Conservation (phyloP, 176 grass and related monocot species). For the Typha latifolia region DNA sequence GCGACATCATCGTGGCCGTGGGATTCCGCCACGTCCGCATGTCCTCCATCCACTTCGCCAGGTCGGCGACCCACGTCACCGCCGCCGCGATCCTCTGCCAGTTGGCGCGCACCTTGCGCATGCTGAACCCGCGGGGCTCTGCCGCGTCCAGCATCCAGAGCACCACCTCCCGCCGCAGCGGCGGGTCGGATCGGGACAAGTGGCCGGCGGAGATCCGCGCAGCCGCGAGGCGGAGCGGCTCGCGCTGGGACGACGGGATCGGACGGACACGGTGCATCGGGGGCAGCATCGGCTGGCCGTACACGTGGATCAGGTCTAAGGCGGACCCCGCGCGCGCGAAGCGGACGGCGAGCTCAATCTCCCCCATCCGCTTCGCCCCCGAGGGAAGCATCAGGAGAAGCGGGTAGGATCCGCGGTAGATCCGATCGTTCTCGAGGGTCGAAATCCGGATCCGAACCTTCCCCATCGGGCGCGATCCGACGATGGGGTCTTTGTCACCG, state of each 20-base stretch:
- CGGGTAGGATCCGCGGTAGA: constrained; percentile 68
- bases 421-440: constrained; percentile 45
- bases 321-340: constrained; percentile 46
- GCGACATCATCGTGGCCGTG: constrained; percentile 46
- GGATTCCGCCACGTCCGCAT: constrained; percentile 68
- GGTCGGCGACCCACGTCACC: constrained; percentile 45
- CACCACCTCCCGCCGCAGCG: constrained; percentile 61
- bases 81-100: constrained; percentile 62
- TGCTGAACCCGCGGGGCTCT: constrained; percentile 80
- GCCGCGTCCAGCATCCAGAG: constrained; percentile 73
- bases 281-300: constrained; percentile 47
- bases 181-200: constrained; percentile 64
- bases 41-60: constrained; percentile 53
- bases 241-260: constrained; percentile 28
- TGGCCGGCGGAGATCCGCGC: constrained; percentile 46
- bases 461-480: constrained; percentile 50
- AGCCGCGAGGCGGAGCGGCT: constrained; percentile 48
- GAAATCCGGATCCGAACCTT: constrained; percentile 83
- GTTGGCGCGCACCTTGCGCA: constrained; percentile 86
- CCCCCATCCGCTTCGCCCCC: constrained; percentile 79
- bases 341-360: constrained; percentile 71
- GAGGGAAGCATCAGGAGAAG: constrained; percentile 61
- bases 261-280: constrained; percentile 64
- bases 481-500: constrained; percentile 9
- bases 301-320: constrained; percentile 55